phyloP scores from a whole-genome alignment of 129 eudicot species.

The Flaveria linearis region DNA sequence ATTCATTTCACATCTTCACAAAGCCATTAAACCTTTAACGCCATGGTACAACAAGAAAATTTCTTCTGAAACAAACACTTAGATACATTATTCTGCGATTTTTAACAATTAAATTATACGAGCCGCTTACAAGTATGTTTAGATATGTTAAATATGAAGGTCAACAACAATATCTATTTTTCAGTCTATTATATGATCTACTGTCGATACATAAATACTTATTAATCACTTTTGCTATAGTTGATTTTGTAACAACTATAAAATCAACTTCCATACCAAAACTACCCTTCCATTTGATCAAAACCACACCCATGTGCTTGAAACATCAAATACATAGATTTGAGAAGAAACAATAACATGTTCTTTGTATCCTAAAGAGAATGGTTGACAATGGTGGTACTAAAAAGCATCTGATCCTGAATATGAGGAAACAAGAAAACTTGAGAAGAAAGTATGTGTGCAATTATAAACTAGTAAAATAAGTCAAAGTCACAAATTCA shows the following conservation, averaged over 20 bases:
- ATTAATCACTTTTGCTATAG: background rate
- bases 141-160: background rate
- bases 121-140: background rate
- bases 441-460: constrained; percentile 26
- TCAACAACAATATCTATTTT: background rate
- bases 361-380: constrained; percentile 25
- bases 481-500: constrained; percentile 24
- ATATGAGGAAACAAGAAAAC: constrained; percentile 39
- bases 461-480: constrained; percentile 29
- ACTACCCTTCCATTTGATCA: background rate
- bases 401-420: constrained; percentile 34
- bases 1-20: background rate
- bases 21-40: background rate
- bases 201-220: background rate
- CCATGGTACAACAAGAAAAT: background rate
- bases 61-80: background rate
- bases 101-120: too few relatives aligned
- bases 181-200: background rate
- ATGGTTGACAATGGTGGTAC: constrained; percentile 22
- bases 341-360: background rate
- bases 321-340: background rate
- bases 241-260: background rate
- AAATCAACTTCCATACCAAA: background rate
- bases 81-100: too few relatives aligned
- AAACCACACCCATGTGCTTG: constrained; percentile 34